Conservation (phyloP, 2,329 filamentous ascomycete species). For the Pseudonectria buxi region DNA sequence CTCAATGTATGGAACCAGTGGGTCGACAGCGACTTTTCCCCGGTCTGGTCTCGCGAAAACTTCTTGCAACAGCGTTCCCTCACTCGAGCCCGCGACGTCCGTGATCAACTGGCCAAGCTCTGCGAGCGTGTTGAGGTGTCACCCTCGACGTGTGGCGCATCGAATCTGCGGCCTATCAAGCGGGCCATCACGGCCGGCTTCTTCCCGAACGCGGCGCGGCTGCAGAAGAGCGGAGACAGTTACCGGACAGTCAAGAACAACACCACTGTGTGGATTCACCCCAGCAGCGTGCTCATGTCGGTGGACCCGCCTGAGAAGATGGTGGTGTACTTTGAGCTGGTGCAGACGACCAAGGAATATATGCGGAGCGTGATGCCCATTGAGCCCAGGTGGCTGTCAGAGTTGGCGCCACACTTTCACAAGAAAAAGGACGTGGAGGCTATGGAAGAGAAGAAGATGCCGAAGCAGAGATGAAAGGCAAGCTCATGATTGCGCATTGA, state of each 20-base stretch:
- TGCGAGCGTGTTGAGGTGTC: constrained; percentile 89
- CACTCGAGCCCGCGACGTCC: constrained; percentile 80
- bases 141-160: constrained; percentile 59
- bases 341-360: constrained; percentile 83
- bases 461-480: constrained; percentile 24
- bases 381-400: constrained; percentile 75
- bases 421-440: constrained; percentile 85
- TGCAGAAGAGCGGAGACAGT: constrained; percentile 76
- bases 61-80: constrained; percentile 89
- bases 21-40: constrained; percentile 84
- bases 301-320: constrained; percentile 70
- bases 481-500: constrained; percentile 1
- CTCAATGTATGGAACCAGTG: constrained; percentile 95
- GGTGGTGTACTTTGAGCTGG: constrained; percentile 80
- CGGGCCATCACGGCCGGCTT: constrained; percentile 87
- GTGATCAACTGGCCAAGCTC: constrained; percentile 84
- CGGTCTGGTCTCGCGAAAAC: constrained; percentile 85
- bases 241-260: constrained; percentile 92
- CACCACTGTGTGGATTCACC: constrained; percentile 85
- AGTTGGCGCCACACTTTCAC: constrained; percentile 90
- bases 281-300: constrained; percentile 73
- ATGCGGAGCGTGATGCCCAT: constrained; percentile 85
- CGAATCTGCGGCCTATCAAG: constrained; percentile 69
- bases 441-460: constrained; percentile 65
- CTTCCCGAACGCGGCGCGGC: constrained; percentile 83